Conservation (phyloP, 2,329 filamentous ascomycete genomes). For the Fusarium tuaranense region DNA sequence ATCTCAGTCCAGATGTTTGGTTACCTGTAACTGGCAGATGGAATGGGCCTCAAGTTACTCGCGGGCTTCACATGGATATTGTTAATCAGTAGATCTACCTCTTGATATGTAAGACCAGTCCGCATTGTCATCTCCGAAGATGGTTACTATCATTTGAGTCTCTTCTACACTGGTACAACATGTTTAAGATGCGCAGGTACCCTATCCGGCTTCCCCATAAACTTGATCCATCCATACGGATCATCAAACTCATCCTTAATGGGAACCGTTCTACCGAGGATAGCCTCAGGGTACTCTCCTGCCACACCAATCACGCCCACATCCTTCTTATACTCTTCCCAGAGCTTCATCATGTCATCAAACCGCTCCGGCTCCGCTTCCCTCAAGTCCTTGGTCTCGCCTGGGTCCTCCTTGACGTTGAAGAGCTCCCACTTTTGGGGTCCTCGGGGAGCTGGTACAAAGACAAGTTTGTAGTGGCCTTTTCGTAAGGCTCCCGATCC, state of each 20-base stretch:
- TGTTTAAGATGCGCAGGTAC: not conserved
- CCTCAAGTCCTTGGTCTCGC: constrained; percentile 48
- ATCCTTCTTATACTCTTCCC: constrained; percentile 8
- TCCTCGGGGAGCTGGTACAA: constrained; percentile 44
- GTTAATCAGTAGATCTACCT: not conserved
- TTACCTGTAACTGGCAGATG: not conserved
- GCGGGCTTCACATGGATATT: not conserved
- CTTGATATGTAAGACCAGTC: no score
- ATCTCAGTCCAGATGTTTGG: not conserved
- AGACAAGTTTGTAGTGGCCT: constrained; percentile 46
- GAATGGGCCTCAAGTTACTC: not conserved
- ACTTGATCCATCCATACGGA: not conserved
- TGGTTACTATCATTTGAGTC: not conserved
- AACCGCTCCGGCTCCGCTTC: constrained; percentile 42
- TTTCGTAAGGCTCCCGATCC: constrained; percentile 44
- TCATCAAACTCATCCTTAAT: not conserved
- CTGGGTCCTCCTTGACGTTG: constrained; percentile 47
- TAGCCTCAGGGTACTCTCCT: not conserved
- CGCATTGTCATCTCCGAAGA: not conserved
- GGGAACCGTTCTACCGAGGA: not conserved
- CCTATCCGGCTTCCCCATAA: not conserved
- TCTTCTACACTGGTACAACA: not conserved
- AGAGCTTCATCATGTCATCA: constrained; percentile 41
- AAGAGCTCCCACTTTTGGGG: constrained; percentile 50
- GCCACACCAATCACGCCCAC: constrained; percentile 20